These are phyloP conservation scores for Pelargonium australe DNA, from an alignment of 441 rosid genomes.

Conservation along the genomic window DNA sequence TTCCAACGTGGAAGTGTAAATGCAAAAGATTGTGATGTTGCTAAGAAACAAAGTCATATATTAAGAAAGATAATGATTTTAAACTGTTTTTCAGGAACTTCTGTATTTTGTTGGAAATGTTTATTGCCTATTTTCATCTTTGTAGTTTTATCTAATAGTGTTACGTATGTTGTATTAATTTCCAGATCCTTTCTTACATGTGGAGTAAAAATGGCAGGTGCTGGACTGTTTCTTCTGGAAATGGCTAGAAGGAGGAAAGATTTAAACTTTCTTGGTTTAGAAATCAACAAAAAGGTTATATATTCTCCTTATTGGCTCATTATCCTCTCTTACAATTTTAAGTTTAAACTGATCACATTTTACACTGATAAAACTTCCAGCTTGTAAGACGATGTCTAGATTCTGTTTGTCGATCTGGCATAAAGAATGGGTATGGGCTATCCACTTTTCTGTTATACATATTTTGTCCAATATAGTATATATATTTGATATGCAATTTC, in stretches of 20 bases:
- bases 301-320: slow-evolving; percentile 9
- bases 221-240: slow-evolving; percentile 53
- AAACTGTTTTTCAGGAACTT: not conserved
- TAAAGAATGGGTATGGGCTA: slow-evolving; percentile 45
- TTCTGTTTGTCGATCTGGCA: slow-evolving; percentile 36
- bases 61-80: not conserved
- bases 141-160: not conserved
- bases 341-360: slow-evolving; percentile 14
- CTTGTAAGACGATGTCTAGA: slow-evolving; percentile 44
- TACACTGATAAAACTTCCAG: slow-evolving; percentile 26
- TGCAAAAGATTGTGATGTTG: not conserved
- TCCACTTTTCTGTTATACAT: slow-evolving; percentile 10
- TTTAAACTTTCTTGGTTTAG: slow-evolving; percentile 66
- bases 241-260: slow-evolving; percentile 54
- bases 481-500: too few relatives aligned
- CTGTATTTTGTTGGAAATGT: slow-evolving; percentile 2
- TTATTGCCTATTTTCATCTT: slow-evolving; percentile 1
- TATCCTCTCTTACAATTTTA: slow-evolving; percentile 11
- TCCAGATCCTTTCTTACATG: slow-evolving; percentile 9
- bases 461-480: not conserved
- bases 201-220: slow-evolving; percentile 37
- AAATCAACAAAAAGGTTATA: slow-evolving; percentile 57
- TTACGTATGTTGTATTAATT: not conserved
- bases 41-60: not conserved
- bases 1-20: not conserved